Conservation (phyloP, 2,329 filamentous ascomycete genomes). For the Epichloe glyceriae region DNA sequence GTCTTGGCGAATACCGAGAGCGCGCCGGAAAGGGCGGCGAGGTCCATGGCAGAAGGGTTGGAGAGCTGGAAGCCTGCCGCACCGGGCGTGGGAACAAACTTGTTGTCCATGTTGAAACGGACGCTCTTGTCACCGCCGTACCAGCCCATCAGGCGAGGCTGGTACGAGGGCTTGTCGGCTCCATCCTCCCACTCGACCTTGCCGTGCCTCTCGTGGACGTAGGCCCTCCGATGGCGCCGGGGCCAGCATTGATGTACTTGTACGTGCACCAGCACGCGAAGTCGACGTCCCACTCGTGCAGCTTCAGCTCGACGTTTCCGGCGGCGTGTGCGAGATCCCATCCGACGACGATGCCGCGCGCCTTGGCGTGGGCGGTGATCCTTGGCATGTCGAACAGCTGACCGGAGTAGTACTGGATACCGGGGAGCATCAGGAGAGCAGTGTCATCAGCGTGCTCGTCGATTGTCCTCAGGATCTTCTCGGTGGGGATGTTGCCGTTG, state of each 20-base stretch:
- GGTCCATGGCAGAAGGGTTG: slow-evolving; percentile 67
- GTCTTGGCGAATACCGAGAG: slow-evolving; percentile 64
- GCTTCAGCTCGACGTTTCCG: slow-evolving; percentile 64
- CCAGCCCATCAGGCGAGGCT: slow-evolving; percentile 66
- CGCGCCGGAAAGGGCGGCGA: slow-evolving; percentile 60
- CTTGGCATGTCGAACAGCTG: slow-evolving; percentile 72
- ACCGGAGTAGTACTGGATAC: slow-evolving; percentile 85
- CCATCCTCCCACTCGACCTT: slow-evolving; percentile 30
- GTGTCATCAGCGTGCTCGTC: slow-evolving; percentile 60
- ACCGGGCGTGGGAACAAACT: slow-evolving; percentile 63
- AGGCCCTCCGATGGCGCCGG: slow-evolving; percentile 71
- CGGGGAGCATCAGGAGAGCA: slow-evolving; percentile 68
- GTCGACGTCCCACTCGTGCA: slow-evolving; percentile 85
- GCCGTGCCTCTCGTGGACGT: slow-evolving; percentile 66
- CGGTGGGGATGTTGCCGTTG: slow-evolving; percentile 50
- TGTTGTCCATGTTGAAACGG: slow-evolving; percentile 74
- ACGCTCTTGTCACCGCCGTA: slow-evolving; percentile 70
- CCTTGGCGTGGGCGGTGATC: slow-evolving; percentile 68
- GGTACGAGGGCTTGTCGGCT: slow-evolving; percentile 32
- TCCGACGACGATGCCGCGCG: slow-evolving; percentile 58
- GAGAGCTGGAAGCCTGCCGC: slow-evolving; percentile 75
- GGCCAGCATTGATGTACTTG: slow-evolving; percentile 84
- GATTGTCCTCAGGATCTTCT: slow-evolving; percentile 59
- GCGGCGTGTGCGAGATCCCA: slow-evolving; percentile 85
- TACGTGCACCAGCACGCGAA: slow-evolving; percentile 91